Evolutionary conservation across 2,329 filamentous ascomycete genomes (phyloP).

Genomic region (Aspergillus flavus): DNA sequence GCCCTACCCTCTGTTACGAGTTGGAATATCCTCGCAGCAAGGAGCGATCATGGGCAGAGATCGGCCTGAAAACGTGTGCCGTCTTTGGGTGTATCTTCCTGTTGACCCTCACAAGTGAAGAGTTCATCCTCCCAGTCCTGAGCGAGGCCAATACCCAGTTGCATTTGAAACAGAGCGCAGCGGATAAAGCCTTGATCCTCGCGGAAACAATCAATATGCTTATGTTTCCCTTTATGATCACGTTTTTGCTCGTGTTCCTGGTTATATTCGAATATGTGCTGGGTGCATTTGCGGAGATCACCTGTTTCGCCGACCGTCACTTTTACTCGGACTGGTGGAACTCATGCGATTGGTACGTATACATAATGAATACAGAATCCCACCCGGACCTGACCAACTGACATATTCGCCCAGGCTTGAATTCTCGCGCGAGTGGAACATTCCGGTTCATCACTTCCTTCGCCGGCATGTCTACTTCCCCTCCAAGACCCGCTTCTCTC

Average conservation of each 20-base stretch:
- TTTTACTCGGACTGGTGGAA: constrained; percentile 84
- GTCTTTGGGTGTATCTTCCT: constrained; percentile 97
- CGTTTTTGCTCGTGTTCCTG: constrained; percentile 91
- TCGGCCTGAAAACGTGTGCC: constrained; percentile 82
- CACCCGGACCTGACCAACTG: background rate
- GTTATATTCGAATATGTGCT: constrained; percentile 98
- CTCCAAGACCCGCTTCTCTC: constrained; percentile 73
- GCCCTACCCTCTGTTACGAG: constrained; percentile 96
- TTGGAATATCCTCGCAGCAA: constrained; percentile 86
- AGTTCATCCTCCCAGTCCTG: constrained; percentile 92
- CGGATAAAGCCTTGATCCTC: constrained; percentile 76
- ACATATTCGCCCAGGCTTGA: constrained; percentile 65
- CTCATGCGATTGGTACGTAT: constrained; percentile 51
- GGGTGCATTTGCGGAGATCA: constrained; percentile 92
- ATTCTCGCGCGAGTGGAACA: constrained; percentile 95
- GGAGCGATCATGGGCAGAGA: constrained; percentile 74
- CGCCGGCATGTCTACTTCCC: constrained; percentile 91
- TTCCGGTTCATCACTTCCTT: constrained; percentile 96
- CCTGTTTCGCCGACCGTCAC: constrained; percentile 86
- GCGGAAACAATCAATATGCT: constrained; percentile 88
- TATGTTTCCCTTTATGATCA: constrained; percentile 96
- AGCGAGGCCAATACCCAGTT: constrained; percentile 67
- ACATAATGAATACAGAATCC: background rate
- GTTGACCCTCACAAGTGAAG: constrained; percentile 85
- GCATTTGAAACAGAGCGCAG: constrained; percentile 48